Base-by-base conservation (phyloP, 1,284 basidiomycete species). In the Puccinia brachypodii region DNA sequence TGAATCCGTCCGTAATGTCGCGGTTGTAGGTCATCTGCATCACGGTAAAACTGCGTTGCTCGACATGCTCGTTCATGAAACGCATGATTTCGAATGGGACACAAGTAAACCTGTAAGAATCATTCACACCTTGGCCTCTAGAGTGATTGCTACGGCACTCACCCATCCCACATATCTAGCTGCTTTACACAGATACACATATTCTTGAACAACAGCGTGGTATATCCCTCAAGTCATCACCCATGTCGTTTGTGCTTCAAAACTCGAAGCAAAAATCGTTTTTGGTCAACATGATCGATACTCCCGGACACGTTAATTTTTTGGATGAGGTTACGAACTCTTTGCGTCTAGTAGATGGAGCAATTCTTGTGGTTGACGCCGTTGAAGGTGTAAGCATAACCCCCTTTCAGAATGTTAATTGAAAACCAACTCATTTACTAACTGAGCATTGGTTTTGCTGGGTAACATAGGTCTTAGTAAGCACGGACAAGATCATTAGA, bases 231-330 rank as follows among this genome's bases (percentile, higher is more conserved):
- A 99, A 98, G 88, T 95, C 96, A 1, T 94, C 93, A 0, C 95
- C 97, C 8, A 96, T 99, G 91, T 97, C 95, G 16, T 90, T 99
- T 76, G 89, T 99, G 69, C 89, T 98, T 13, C 90, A 91, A 22
- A 93, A 91, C n/a, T 95, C 95, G 6, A 89, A 90, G 53, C 94
- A 94, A 82, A 99, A 99, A 89, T 97, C 94, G 2, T 92, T 96
- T 87, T 89, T 99, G 8, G 86, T 98, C 83, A 96, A 99, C 87
- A 87, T 98, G 58, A 92, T 99, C 85, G 97, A 99, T 88, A 99
- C 97, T 0, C 97, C 97, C 0, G 97, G 97, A 36, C 97, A 99
- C 86, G 93, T 96, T 83, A 99, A 99, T 88, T 99, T 99, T 87
- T 90, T 94, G 25, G 97, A 99, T 86, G 97, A 99, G 88, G 95